A percentile compares a stretch with the other conserved stretches of the same genome.
Conservation (phyloP, 2,329 filamentous ascomycete genomes). For the Stenocarpella maydis region DNA sequence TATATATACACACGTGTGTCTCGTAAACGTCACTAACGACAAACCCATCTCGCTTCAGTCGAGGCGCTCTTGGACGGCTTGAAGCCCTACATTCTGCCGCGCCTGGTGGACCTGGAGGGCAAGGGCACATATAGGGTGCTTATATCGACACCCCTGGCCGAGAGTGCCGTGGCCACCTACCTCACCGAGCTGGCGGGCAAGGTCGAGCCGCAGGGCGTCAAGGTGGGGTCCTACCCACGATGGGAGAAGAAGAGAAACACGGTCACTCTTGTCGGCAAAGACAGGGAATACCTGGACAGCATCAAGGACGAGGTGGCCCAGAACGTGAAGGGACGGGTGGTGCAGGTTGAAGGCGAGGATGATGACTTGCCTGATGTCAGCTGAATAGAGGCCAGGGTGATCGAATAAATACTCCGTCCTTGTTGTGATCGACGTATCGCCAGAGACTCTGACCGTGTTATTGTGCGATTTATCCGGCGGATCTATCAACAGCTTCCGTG, state of each 20-base stretch:
- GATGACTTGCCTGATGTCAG: conserved; percentile 52
- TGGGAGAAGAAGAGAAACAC: conserved; percentile 91
- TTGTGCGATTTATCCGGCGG: conserved; percentile 20
- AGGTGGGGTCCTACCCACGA: conserved; percentile 93
- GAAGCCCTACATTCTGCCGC: conserved; percentile 73
- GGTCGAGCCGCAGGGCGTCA: conserved; percentile 80
- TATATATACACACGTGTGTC: too few species aligned
- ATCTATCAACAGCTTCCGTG: background rate
- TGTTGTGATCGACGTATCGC: conserved; percentile 2
- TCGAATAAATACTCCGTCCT: background rate
- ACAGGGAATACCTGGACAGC: conserved; percentile 79
- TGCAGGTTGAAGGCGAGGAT: conserved; percentile 76
- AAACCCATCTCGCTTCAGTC: conserved; percentile 52
- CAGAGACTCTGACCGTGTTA: background rate
- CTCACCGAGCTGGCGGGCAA: conserved; percentile 80
- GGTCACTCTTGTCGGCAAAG: conserved; percentile 83
- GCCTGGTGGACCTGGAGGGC: conserved; percentile 79
- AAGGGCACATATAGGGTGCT: conserved; percentile 81
- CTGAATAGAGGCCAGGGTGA: background rate
- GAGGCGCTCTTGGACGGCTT: conserved; percentile 80
- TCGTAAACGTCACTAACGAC: too few species aligned
- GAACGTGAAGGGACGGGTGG: conserved; percentile 76
- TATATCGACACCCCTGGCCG: conserved; percentile 86
- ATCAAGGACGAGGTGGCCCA: conserved; percentile 80
- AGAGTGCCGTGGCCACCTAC: conserved; percentile 85